Conservation (phyloP, 495 filamentous ascomycete species). For the Xylaria intraflava region DNA sequence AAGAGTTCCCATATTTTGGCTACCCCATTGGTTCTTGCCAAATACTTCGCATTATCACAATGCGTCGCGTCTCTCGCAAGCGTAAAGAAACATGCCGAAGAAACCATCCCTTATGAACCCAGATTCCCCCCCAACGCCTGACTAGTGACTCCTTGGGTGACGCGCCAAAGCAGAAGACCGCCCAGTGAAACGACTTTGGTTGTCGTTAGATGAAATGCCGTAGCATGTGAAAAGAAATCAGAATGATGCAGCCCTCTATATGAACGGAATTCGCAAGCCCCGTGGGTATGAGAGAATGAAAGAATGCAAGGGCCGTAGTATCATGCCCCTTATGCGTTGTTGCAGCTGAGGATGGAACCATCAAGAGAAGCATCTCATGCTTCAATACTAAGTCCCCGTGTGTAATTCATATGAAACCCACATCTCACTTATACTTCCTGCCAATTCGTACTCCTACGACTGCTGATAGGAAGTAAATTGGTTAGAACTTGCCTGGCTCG, state of each 20-base stretch:
- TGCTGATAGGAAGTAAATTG: slow-evolving; percentile 17
- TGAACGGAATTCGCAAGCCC: neutral
- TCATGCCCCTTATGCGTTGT: neutral
- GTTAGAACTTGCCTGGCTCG: slow-evolving; percentile 10
- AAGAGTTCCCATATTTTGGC: neutral
- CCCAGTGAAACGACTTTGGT: neutral
- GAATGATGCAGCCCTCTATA: slow-evolving; percentile 5
- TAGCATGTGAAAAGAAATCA: neutral
- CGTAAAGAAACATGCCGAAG: slow-evolving; percentile 1
- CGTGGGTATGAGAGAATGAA: neutral
- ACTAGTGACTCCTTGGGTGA: slow-evolving; percentile 1
- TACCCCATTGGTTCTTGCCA: neutral
- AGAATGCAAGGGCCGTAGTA: neutral
- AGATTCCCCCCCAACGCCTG: neutral
- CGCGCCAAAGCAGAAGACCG: neutral
- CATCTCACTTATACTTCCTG: slow-evolving; percentile 1
- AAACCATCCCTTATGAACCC: neutral
- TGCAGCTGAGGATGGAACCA: neutral
- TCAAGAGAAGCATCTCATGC: neutral
- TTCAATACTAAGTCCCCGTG: neutral
- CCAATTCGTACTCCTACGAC: slow-evolving; percentile 16
- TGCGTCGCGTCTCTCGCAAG: neutral
- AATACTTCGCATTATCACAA: neutral
- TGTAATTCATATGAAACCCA: neutral
- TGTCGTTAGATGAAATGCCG: neutral